phyloP scores from a whole-genome alignment of 345 rosid species.

The Murraya paniculata region DNA sequence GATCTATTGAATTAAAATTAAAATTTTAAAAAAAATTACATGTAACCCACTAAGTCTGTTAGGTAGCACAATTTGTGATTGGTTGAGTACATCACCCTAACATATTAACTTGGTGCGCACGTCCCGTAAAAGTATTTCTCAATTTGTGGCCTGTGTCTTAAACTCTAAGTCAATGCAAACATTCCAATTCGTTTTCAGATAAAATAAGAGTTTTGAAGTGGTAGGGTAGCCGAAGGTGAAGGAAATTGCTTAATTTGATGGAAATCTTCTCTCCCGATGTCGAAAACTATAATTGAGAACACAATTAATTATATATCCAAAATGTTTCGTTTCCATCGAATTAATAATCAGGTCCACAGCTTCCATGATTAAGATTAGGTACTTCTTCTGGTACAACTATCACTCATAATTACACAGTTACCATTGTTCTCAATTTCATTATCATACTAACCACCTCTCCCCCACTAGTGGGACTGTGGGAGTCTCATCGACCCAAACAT shows the following conservation, averaged over 20 bases:
- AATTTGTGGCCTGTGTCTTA: background rate
- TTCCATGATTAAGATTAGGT: slow-evolving; percentile 10
- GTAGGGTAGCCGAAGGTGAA: slow-evolving; percentile 4
- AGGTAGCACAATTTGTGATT: too few relatives aligned
- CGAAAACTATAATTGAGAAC: background rate
- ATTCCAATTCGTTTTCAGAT: background rate
- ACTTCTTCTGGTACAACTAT: background rate
- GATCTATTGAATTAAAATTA: too few relatives aligned
- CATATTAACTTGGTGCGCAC: too few relatives aligned
- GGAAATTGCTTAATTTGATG: slow-evolving; percentile 5
- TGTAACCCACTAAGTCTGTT: rapidly evolving
- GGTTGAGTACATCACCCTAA: too few relatives aligned
- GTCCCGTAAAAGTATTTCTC: too few relatives aligned
- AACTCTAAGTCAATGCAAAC: background rate
- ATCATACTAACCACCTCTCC: background rate
- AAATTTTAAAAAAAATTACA: too few relatives aligned
- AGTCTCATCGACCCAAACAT: background rate
- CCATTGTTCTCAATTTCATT: background rate
- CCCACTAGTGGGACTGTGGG: background rate
- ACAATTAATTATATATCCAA: background rate
- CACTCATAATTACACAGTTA: background rate
- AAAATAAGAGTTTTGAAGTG: background rate
- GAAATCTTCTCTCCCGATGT: slow-evolving; percentile 7
- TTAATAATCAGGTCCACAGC: background rate
- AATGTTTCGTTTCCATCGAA: background rate